Evolutionary conservation across 495 filamentous ascomycete species (phyloP), one percentile per base, ranked within the genome.

Genomic region (Aspergillus affinis): DNA sequence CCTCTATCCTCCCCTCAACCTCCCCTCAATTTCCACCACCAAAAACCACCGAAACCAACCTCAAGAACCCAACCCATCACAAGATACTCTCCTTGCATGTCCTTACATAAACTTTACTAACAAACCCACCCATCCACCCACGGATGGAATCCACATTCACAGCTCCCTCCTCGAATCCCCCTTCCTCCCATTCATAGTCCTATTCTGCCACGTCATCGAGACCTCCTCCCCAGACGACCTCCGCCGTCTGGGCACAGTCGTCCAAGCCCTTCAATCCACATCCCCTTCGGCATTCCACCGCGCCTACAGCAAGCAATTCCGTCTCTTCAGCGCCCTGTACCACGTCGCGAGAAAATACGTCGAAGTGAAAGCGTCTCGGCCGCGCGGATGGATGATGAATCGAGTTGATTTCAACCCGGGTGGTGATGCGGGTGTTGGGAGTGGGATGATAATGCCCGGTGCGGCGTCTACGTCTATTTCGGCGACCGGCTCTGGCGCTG

Each of bases 181-280:
- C 0, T 68, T 65, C 19, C 48, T 56, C 10, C 62, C 65, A n/a
- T 68, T 64, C 55, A 63, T 63, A 30, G 47, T 67, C 21, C 58
- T 67, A 2, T 64, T 67, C 61, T 67, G 61, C 61, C 55, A 67
- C 55, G 58, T 58, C 41, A 62, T 68, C 41, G 65, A 68, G 36
- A 65, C 62, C 1, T 52, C 51, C 20, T 54, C 62, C 0, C 41
- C 46, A 0, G 30, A 44, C 10, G 62, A 68, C 41, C 62, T 68
- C 17, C 19, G 41, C 2, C 51, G 36, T 19, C 59, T 68, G 46
- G 29, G 52, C 27, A 30, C 18, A 3, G 49, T 68, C 45, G 59
- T 68, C 50, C 44, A 60, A 26, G 36, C 60, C 13, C 57, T 68
- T 29, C 48, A 62, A 20, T 61, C 55, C 4, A 54, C 51, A 44